phyloP scores from a whole-genome alignment of 176 grass and related monocot species.

The bread wheat (Triticum aestivum) region DNA sequence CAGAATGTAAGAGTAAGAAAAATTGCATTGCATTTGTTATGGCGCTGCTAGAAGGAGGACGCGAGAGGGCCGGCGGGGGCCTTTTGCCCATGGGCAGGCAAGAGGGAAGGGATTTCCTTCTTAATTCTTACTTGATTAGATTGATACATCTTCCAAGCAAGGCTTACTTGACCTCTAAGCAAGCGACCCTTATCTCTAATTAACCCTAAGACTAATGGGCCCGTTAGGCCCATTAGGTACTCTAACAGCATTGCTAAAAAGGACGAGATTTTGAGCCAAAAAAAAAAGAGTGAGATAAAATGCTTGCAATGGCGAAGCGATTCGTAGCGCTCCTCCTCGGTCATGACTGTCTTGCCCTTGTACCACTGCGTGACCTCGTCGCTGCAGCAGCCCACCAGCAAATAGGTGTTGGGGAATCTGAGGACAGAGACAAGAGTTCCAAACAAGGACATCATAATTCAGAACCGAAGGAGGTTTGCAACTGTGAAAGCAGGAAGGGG shows the following conservation, averaged over 20 bases:
- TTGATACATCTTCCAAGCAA: too few relatives aligned
- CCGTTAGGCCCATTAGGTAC: too few relatives aligned
- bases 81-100: too few relatives aligned
- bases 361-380: slow-evolving; percentile 61
- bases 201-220: too few relatives aligned
- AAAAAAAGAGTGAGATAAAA: not conserved
- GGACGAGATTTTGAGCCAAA: too few relatives aligned
- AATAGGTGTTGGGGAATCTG: slow-evolving; percentile 71
- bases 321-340: slow-evolving; percentile 61
- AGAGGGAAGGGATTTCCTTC: too few relatives aligned
- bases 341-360: slow-evolving; percentile 87
- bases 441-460: not conserved
- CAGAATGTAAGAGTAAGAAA: not conserved
- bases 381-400: slow-evolving; percentile 78
- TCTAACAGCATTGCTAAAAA: not conserved
- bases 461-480: not conserved
- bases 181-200: too few relatives aligned
- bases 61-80: too few relatives aligned
- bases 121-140: too few relatives aligned
- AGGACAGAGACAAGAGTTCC: not conserved
- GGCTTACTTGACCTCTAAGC: too few relatives aligned
- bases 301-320: slow-evolving; percentile 92
- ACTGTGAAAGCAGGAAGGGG: not conserved
- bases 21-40: not conserved
- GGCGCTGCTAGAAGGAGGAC: too few relatives aligned